Base-by-base conservation (phyloP, 2,329 filamentous ascomycete genomes). In the Beauveria varroae region DNA sequence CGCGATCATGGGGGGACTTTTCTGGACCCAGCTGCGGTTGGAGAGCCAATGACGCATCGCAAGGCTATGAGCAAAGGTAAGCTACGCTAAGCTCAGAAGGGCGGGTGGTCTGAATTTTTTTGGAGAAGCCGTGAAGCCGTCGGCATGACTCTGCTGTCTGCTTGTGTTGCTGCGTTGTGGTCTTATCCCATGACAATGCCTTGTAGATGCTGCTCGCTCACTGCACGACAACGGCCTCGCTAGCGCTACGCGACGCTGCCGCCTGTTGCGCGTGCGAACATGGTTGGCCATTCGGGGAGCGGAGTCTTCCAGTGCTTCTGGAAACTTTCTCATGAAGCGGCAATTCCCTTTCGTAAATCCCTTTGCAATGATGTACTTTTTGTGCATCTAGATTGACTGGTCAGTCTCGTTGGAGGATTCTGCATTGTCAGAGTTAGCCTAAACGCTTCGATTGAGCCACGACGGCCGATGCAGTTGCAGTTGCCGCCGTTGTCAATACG, bases 391-490 rank as follows among this genome's bases (percentile, higher is more conserved):
- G 14, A 16, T 37, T 2, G 34, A 37, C 34, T 16, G 34, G 14
- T 6, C 34, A 37, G 34, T 37, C 34, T 37, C 34, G 34, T 37
- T 14, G 34, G 34, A 37, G 34, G 12, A 37, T 37, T 14, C 34
- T 14, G 34, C 34, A 37, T 16, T 37, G 34, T 37, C 34, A 37
- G 34, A 16, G 34, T 37, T 37, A 37, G 34, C 34, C 34, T 14
- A 14, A 37, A 14, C 34, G 5, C 34, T 37, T 66, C 30, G 68
- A 61, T 40, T 81, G 78, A 64, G 80, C 78, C 68, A 79, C 77
- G 65, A 78, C 78, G 67, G 77, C 75, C 67, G 77, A 74, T 70
- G 77, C 75, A 67, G 81, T 75, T 68, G 78, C 78, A 70, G 79
- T 78, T 66, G 81, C 79, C 68, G 81, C 80, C 82, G 85, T 86